Conservation (phyloP, 140 eudicot species). For the Bidens hawaiensis region DNA sequence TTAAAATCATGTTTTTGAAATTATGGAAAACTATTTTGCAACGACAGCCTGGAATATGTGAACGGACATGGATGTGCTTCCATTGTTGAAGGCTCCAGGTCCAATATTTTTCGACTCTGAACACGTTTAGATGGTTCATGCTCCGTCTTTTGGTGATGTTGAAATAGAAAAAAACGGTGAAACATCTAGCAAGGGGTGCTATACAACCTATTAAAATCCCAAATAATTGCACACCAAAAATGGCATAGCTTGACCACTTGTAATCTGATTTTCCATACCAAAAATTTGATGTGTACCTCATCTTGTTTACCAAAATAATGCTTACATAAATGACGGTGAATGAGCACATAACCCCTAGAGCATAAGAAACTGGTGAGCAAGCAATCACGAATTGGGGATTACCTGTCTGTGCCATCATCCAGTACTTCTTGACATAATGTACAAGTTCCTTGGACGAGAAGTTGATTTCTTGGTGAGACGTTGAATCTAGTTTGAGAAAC, state of each 20-base stretch:
- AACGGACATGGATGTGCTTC: background rate
- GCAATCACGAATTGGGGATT: conserved; percentile 7
- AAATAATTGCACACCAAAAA: background rate
- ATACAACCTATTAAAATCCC: background rate
- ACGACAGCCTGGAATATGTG: background rate
- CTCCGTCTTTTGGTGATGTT: background rate
- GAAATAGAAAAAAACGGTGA: background rate
- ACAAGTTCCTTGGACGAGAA: background rate
- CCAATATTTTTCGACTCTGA: conserved; percentile 1
- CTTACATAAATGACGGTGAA: background rate
- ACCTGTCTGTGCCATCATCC: conserved; percentile 3
- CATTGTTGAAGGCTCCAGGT: background rate
- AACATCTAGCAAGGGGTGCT: background rate
- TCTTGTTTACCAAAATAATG: background rate
- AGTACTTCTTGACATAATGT: background rate
- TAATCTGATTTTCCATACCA: background rate
- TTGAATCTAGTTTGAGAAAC: background rate
- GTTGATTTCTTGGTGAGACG: background rate
- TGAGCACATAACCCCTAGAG: background rate
- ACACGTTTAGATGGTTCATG: background rate
- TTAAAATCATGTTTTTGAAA: background rate
- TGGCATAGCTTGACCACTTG: conserved; percentile 1
- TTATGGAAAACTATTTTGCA: background rate
- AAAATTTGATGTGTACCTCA: background rate
- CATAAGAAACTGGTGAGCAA: background rate